A percentile compares a stretch with the other conserved stretches of the same genome.
Evolutionary conservation across 805 yeast genomes (phyloP).

Genomic region (Cyberlindnera samutprakarnensis): DNA sequence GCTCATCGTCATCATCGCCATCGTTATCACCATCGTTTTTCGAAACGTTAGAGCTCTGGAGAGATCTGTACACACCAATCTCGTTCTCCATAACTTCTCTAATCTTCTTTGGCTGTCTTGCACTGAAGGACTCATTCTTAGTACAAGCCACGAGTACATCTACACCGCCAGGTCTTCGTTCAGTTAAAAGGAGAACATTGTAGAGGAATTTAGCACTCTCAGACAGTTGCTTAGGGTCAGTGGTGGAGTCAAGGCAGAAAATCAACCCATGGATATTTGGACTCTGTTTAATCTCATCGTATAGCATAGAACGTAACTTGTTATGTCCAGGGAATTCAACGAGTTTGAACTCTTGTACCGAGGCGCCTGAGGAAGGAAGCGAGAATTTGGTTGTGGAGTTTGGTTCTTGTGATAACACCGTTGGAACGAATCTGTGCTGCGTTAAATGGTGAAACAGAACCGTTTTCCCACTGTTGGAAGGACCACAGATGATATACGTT

Average conservation of each 20-base stretch:
- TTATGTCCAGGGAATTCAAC: slow-evolving; percentile 88
- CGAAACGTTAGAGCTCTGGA: slow-evolving; percentile 33
- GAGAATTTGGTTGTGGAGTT: slow-evolving; percentile 29
- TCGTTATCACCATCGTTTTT: slow-evolving; percentile 22
- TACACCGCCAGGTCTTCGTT: slow-evolving; percentile 56
- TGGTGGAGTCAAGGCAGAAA: slow-evolving; percentile 71
- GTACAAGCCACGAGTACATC: slow-evolving; percentile 77
- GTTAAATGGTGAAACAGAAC: slow-evolving; percentile 35
- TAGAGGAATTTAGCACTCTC: slow-evolving; percentile 52
- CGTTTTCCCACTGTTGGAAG: slow-evolving; percentile 62
- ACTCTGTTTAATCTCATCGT: slow-evolving; percentile 38
- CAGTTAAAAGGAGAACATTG: slow-evolving; percentile 54
- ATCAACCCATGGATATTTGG: slow-evolving; percentile 56
- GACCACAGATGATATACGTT: slow-evolving; percentile 58
- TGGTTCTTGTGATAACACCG: slow-evolving; percentile 48
- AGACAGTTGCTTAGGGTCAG: slow-evolving; percentile 39
- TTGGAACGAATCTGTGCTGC: slow-evolving; percentile 22
- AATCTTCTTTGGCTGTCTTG: slow-evolving; percentile 62
- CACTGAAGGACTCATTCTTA: slow-evolving; percentile 78
- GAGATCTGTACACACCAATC: slow-evolving; percentile 45
- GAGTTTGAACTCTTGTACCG: slow-evolving; percentile 35
- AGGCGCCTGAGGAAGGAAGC: slow-evolving; percentile 31
- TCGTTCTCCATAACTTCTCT: slow-evolving; percentile 54
- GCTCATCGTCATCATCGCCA: slow-evolving; percentile 31
- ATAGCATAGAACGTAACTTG: slow-evolving; percentile 54